phyloP scores from a whole-genome alignment of 176 grass and related monocot genomes.

The Phoenix roebelenii region DNA sequence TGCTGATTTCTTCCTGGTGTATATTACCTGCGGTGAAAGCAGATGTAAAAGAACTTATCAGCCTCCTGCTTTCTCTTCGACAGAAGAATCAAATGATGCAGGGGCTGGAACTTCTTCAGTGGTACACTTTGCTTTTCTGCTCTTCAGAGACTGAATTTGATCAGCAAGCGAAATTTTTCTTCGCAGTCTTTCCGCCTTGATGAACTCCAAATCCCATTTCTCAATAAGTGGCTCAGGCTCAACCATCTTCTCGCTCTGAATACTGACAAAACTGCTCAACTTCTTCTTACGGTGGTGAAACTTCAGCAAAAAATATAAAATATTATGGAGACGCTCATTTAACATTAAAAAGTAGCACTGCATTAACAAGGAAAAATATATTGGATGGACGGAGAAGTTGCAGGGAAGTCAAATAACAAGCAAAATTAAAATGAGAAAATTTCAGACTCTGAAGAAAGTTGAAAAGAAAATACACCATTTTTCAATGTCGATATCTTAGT shows the following conservation, averaged over 20 bases:
- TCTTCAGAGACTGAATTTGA: background rate
- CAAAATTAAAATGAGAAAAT: no score
- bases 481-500: no score
- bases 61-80: background rate
- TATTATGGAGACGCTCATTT: no score
- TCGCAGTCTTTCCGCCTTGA: background rate
- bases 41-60: background rate
- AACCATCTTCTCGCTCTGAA: background rate
- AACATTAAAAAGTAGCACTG: no score
- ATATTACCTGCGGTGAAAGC: no score
- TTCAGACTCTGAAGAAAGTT: no score
- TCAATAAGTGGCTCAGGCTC: background rate
- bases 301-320: background rate
- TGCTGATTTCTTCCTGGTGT: no score
- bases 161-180: constrained; percentile 2
- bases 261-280: background rate
- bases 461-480: no score
- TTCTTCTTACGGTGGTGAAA: constrained; percentile 7
- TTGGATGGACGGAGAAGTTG: no score
- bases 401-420: no score
- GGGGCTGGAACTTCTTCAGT: background rate
- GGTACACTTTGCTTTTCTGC: background rate
- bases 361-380: no score
- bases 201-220: background rate
- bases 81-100: background rate